Evolutionary conservation across 768 basidiomycete species (phyloP), one percentile per base, ranked within the genome.

Genomic region (Amanita muscaria): DNA sequence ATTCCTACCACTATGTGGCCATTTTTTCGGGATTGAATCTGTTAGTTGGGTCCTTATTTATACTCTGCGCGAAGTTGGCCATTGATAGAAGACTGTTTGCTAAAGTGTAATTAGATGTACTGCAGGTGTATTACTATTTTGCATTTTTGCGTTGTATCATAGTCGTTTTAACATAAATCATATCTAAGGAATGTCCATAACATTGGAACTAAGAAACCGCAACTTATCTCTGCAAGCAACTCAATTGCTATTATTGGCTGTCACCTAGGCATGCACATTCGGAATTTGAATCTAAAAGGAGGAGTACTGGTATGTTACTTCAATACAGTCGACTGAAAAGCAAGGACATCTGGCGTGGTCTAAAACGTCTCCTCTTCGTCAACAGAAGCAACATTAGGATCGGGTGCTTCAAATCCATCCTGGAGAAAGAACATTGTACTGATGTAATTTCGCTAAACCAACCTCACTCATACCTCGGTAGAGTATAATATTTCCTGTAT

Each of bases 341-440:
- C 27, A 10, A 21, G 40, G 42, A 23, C 27, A 34, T 30, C 19
- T 29, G 21, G 43, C 11, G 21, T 16, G 30, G 25, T 49, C 23
- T 49, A 83, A 60, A 83, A 83, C 33, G 85, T 88, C 66, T 89
- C 86, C 64, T 90, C 88, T 61, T 91, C 88, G 42, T 88, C 87
- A 18, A 70, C 72, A 12, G 38, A 16, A 0, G 64, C 52, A 24
- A 56, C 70, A 24, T 55, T 62, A 35, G 49, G 70, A 6, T 89
- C 88, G 2, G 91, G 90, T 10, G 92, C 88, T 58, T 93, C 92
- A 54, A 93, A 93, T 42, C 91, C 92, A 10, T 93, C 91, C 91
- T 94, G 63, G 46, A 21, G 37, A 32, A 35, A 21, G 36, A 18
- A 24, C 9, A 37, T 46, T 37, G 37, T 40, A 4, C 49, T 34